These are phyloP conservation scores for Fusarium sp. DNA, from an alignment of 2,329 filamentous ascomycete species.

Conservation along the genomic window DNA sequence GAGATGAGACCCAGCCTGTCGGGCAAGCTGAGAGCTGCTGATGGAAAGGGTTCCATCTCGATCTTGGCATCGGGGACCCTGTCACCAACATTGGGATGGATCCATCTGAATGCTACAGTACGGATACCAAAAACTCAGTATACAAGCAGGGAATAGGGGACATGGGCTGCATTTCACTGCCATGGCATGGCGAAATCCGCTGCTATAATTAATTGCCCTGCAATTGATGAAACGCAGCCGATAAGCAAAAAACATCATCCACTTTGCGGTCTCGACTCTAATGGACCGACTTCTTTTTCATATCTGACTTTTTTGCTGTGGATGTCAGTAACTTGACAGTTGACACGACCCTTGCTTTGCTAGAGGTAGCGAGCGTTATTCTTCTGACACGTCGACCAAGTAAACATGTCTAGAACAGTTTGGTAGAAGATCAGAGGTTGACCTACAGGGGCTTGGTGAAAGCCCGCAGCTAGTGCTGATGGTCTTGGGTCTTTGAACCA, in stretches of 20 bases:
- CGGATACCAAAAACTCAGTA: not conserved
- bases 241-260: not conserved
- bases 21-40: conserved; percentile 17
- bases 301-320: conserved; percentile 2
- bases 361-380: conserved; percentile 18
- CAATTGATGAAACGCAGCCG: conserved; percentile 15
- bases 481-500: conserved; percentile 3
- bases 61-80: conserved; percentile 15
- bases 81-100: not conserved
- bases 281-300: not conserved
- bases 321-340: conserved; percentile 7
- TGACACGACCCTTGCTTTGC: conserved; percentile 4
- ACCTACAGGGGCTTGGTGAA: conserved; percentile 15
- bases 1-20: conserved; percentile 19
- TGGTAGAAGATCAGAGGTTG: conserved; percentile 8
- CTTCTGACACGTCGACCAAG: conserved; percentile 18
- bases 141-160: not conserved
- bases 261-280: conserved; percentile 12
- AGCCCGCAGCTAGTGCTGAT: conserved; percentile 5
- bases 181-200: not conserved
- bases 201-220: not conserved
- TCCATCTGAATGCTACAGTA: conserved; percentile 16
- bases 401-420: conserved; percentile 14
- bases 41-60: conserved; percentile 4
- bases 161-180: conserved; percentile 19